phyloP scores from a whole-genome alignment of 2,329 filamentous ascomycete genomes.

The Penicillium fuscoglaucum region DNA sequence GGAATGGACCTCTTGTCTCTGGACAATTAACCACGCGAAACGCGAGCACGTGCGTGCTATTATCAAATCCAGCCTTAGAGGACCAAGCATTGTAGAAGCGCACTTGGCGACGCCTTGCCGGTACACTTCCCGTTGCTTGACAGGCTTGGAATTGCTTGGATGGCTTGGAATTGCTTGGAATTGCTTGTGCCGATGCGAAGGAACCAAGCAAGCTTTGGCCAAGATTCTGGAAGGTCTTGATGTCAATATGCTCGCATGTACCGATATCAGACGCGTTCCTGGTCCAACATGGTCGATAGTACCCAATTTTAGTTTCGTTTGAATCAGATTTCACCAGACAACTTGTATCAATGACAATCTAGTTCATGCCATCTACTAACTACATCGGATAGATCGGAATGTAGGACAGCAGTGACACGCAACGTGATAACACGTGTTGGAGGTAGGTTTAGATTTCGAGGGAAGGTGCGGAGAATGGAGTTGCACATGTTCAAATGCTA shows the following conservation, averaged over 20 bases:
- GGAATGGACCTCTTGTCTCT: neutral
- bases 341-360: neutral
- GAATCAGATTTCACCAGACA: neutral
- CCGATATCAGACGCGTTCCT: neutral
- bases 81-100: constrained; percentile 11
- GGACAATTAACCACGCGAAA: neutral
- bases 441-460: constrained; percentile 1
- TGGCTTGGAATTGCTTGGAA: neutral
- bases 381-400: neutral
- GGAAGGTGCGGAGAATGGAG: constrained; percentile 8
- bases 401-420: neutral
- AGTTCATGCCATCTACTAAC: neutral
- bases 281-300: neutral
- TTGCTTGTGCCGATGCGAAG: neutral
- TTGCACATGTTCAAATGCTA: constrained; percentile 17
- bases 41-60: constrained; percentile 7
- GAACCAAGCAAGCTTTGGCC: constrained; percentile 10
- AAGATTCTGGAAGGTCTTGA: neutral
- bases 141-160: neutral
- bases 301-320: neutral
- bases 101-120: constrained; percentile 11
- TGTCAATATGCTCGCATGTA: neutral
- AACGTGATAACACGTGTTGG: constrained; percentile 6
- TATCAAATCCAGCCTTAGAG: neutral
- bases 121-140: neutral